Evolutionary conservation across 176 grass and related monocot species (phyloP), one percentile per base, ranked within the genome.

Genomic region (Juncus effusus): DNA sequence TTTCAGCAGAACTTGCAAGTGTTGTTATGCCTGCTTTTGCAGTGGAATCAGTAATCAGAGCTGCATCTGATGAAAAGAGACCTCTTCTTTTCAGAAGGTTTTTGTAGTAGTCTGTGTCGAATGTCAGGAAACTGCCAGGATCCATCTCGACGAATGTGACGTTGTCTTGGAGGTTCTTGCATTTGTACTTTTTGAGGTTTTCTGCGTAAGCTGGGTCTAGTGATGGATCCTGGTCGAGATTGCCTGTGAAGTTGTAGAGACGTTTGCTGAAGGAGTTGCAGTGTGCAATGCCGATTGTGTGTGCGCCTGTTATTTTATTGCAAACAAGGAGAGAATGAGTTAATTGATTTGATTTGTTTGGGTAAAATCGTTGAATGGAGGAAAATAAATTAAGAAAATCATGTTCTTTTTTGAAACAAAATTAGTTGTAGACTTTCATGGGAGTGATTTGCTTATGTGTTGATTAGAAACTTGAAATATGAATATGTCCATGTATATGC

Each of bases 141-240:
- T 99, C 94, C 94, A 99, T 99, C 77, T 99, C 88, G 4, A 80
- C 80, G 40, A 99, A 54, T 3, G 88, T 86, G 4, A 78, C 81
- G 51, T 99, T 84, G 76, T 93, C 88, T 6, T 54, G 47, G 6
- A 75, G 16, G 2, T 47, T 60, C 56, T 10, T 54, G 80, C 94
- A 90, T 63, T 80, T 90, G 69, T 59, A 72, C 69, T 74, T 74
- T 13, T 85, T 82, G 0, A 97, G 67, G 78, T 87, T 89, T 12
- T 38, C 65, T 2, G 94, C 94, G 45, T 99, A 93, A 16, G 4
- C 8, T 12, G 36, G 3, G 53, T 99, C 85, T 39, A 99, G 65
- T 4, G 85, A 78, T 40, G 85, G 94, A 40, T 99, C 94, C 3
- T 80, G 56, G 0, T 73, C 85, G 3, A 83, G 80, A 15, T 70